Evolutionary conservation across 495 filamentous ascomycete species (phyloP), one percentile per base, ranked within the genome.

Genomic region (Penicillium silybi): DNA sequence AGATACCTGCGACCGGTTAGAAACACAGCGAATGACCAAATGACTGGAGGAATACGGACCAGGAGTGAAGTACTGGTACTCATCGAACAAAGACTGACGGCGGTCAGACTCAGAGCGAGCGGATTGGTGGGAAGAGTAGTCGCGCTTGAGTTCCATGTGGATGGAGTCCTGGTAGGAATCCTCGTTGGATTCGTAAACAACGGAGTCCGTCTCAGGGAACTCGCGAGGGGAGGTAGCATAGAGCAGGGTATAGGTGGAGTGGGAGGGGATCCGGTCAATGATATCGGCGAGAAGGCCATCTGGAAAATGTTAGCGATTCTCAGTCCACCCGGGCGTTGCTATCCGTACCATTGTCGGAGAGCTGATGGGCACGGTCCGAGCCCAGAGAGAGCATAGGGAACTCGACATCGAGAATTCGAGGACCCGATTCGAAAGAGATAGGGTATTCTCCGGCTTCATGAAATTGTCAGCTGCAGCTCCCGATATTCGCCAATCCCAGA

Each of bases 51-150:
- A 49, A 26, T 32, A 70, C 70, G 46, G 59, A 80, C 80, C 79
- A 61, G 91, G 89, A 17, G 83, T 89, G 23, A 98, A 85, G 72
- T 86, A 97, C 64, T 93, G 86, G 65, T 98, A 98, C 62, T 85
- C 86, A 68, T 92, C 83, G 62, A 98, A 98, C 41, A 98, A 70
- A 27, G 88, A 85, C 18, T 74, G 69, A 23, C 67, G 64, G 8
- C 54, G 53, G 27, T 54, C 53, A 5, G 57, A 45, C 6, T 29
- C 45, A 16, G 43, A 29, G 37, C 34, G 41, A 11, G 59, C 52
- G 18, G 50, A 50, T 6, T 35, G 38, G n/a, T 69, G 55, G 1
- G 64, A 68, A 45, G 67, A 67, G 63, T 65, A 62, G 62, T 86
- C 81, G 41, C 78, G 80, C 67, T 82, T 86, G 44, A 87, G 64